Conservation (phyloP, 2,329 filamentous ascomycete genomes). For the Penicillium sp. region DNA sequence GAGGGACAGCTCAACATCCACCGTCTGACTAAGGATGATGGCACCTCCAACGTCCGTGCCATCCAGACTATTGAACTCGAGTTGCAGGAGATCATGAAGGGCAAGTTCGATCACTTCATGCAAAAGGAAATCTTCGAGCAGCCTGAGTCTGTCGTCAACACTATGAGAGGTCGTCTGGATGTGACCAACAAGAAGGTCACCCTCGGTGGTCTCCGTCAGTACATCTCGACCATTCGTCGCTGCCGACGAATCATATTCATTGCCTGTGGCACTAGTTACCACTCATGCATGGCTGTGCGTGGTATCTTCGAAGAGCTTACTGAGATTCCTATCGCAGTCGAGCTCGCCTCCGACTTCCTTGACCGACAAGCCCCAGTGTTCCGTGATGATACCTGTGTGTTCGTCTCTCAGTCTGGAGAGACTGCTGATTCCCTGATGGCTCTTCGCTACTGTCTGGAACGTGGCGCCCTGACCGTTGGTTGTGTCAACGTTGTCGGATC, state of each 20-base stretch:
- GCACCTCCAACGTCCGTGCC: conserved; percentile 91
- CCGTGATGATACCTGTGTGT: conserved; percentile 98
- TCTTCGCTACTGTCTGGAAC: conserved; percentile 95
- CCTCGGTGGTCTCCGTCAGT: conserved; percentile 90
- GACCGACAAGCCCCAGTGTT: conserved; percentile 96
- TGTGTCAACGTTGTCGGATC: conserved; percentile 98
- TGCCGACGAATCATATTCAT: conserved; percentile 99
- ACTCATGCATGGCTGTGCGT: conserved; percentile 99
- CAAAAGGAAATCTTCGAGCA: conserved; percentile 99
- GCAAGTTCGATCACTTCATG: conserved; percentile 99
- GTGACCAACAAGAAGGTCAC: conserved; percentile 91
- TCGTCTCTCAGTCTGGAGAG: conserved; percentile 98
- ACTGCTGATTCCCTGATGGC: conserved; percentile 97
- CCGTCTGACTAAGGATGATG: conserved; percentile 93
- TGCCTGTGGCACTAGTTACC: conserved; percentile 95
- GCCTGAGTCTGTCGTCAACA: conserved; percentile 98
- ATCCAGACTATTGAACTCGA: conserved; percentile 99
- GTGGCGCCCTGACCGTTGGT: conserved; percentile 93
- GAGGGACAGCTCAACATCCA: conserved; percentile 99
- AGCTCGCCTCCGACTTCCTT: conserved; percentile 96
- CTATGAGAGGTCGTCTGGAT: conserved; percentile 98
- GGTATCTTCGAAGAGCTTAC: conserved; percentile 97
- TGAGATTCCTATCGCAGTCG: conserved; percentile 95
- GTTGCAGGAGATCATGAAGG: conserved; percentile 99
- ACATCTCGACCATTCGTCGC: conserved; percentile 92